Evolutionary conservation across 495 filamentous ascomycete species (phyloP).

Genomic region (Annulohypoxylon nitens): DNA sequence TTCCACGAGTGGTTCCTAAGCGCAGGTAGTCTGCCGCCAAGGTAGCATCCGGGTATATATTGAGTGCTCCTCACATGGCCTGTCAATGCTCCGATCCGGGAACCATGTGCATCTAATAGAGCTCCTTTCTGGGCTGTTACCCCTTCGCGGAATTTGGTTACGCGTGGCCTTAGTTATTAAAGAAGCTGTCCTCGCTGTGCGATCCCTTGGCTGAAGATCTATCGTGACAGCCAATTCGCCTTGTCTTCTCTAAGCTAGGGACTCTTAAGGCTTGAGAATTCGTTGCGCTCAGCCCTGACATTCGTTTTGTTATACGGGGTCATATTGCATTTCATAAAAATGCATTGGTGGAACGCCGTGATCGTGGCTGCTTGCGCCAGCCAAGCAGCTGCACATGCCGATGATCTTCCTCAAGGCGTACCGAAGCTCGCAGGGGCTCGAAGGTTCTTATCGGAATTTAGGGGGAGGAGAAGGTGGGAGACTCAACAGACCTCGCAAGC

Average conservation of each 20-base stretch:
- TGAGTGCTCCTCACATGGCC: constrained; percentile 39
- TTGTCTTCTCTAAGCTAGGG: neutral
- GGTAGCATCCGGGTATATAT: constrained; percentile 55
- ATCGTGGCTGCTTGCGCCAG: constrained; percentile 48
- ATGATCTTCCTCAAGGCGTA: constrained; percentile 38
- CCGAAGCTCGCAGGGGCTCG: constrained; percentile 54
- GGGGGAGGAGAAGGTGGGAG: constrained; percentile 49
- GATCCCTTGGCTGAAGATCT: constrained; percentile 29
- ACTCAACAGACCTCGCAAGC: constrained; percentile 16
- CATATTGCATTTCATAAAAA: constrained; percentile 26
- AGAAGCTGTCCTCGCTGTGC: constrained; percentile 8
- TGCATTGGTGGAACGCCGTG: constrained; percentile 50
- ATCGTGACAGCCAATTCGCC: constrained; percentile 3
- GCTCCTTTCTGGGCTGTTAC: constrained; percentile 19
- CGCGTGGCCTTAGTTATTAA: constrained; percentile 42
- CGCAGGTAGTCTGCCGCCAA: constrained; percentile 39
- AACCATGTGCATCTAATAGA: constrained; percentile 29
- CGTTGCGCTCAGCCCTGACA: constrained; percentile 22
- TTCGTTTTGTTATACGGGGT: constrained; percentile 35
- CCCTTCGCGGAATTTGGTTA: constrained; percentile 16
- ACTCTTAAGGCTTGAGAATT: constrained; percentile 13
- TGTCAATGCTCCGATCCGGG: constrained; percentile 34
- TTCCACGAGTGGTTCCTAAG: constrained; percentile 29
- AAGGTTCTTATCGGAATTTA: constrained; percentile 52
- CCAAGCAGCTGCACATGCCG: constrained; percentile 49